Evolutionary conservation across 2,329 filamentous ascomycete species (phyloP).

Genomic region (Didymella sp.): DNA sequence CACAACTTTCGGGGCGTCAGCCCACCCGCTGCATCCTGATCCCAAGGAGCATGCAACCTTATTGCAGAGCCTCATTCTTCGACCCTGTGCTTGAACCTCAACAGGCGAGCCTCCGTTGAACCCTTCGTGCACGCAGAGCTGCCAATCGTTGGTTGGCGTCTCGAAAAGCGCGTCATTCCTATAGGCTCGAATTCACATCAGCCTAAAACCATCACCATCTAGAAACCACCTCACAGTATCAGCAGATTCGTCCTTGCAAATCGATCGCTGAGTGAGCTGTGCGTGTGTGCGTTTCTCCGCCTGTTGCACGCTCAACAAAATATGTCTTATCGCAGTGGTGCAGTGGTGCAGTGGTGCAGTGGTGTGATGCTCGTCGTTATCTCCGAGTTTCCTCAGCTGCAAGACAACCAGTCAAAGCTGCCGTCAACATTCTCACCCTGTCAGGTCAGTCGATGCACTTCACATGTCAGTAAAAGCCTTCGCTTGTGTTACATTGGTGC

Average conservation of each 20-base stretch:
- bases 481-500: not conserved
- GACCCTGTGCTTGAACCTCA: constrained; percentile 3
- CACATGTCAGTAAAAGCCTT: not conserved
- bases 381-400: constrained; percentile 16
- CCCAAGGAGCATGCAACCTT: constrained; percentile 1
- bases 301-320: constrained; percentile 11
- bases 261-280: not conserved
- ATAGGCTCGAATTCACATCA: not conserved
- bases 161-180: constrained; percentile 1
- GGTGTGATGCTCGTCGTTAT: constrained; percentile 23
- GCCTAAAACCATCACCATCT: not conserved
- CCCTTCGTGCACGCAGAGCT: not conserved
- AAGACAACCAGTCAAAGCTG: not conserved
- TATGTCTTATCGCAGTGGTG: constrained; percentile 8
- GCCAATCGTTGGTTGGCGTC: not conserved
- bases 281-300: not conserved
- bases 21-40: constrained; percentile 20
- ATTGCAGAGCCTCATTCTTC: constrained; percentile 16
- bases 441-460: not conserved
- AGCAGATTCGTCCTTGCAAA: not conserved
- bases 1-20: constrained; percentile 30
- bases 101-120: not conserved
- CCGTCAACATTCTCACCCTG: too few relatives aligned
- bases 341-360: constrained; percentile 16
- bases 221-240: not conserved